phyloP scores from a whole-genome alignment of 2,329 filamentous ascomycete species.

The Aspergillus pseudonomiae region DNA sequence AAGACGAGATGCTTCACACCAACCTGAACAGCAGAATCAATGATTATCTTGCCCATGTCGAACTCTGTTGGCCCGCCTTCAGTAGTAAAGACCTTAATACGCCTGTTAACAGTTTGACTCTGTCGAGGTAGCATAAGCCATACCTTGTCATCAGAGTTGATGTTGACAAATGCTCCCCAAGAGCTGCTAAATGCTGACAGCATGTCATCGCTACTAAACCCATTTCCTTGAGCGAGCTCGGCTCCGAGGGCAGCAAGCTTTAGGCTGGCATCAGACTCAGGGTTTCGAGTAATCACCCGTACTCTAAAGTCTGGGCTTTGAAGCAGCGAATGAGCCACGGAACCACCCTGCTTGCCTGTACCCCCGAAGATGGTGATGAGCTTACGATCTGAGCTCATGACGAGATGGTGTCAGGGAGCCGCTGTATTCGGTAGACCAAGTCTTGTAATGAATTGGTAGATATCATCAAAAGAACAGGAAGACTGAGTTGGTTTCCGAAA shows the following conservation, averaged over 20 bases:
- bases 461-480: background rate
- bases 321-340: constrained; percentile 31
- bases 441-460: background rate
- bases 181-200: constrained; percentile 23
- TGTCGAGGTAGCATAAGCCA: background rate
- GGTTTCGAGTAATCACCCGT: constrained; percentile 31
- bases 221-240: constrained; percentile 27
- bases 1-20: constrained; percentile 43
- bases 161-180: constrained; percentile 29
- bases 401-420: background rate
- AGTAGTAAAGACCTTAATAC: background rate
- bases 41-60: constrained; percentile 40
- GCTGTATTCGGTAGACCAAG: background rate
- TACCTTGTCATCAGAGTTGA: constrained; percentile 27
- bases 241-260: constrained; percentile 26
- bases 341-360: constrained; percentile 30
- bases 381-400: background rate
- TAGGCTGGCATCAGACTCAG: constrained; percentile 24
- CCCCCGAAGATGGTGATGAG: constrained; percentile 18
- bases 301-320: constrained; percentile 28
- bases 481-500: background rate
- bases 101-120: background rate
- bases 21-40: constrained; percentile 37
- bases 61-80: constrained; percentile 32
- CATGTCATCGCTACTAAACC: constrained; percentile 24